Evolutionary conservation across 2,329 filamentous ascomycete genomes (phyloP), one percentile per base, ranked within the genome.

Genomic region (Trichoderma oligosporum): DNA sequence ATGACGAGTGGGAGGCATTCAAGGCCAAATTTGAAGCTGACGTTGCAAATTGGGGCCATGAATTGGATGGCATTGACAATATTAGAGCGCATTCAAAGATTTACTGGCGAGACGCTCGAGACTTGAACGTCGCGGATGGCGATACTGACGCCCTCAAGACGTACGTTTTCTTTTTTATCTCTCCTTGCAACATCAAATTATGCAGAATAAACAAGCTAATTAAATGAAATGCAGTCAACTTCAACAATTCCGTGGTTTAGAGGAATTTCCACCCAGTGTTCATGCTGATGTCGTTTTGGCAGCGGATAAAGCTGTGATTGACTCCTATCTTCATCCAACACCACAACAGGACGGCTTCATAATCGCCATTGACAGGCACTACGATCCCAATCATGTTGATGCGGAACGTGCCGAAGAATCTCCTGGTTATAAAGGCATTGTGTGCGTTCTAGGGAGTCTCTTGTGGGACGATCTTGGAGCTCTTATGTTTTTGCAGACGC

Each of bases 391-490:
- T 0, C n/a, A 27, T 3, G 3, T 5, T 0, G 20, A 20, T 2
- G 24, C 38, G 0, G 45, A 49, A 22, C 31, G 52, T 14, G 16
- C 46, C 4, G 49, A 22, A 0, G 62, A 62, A 3, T 53, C 60
- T 1, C 63, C 60, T 1, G 65, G 65, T 0, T 68, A 67, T 22
- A 39, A 55, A 2, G 66, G 66, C 0, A 60, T 24, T 1, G 7
- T 67, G 9, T 53, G 65, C 1, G 58, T 67, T 20, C 53, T 66
- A 0, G 60, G 65, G 0, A 68, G 66, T 22, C 33, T 67, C 0
- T 4, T 67, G 1, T 68, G 65, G 65, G 65, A 67, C 14, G 65
- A 68, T 2, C 8, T 68, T 0, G 52, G 60, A 0, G 62, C 66
- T 2, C 25, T 62, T 7, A 7, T 58, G 39, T 25, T 60, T 18